phyloP scores from a whole-genome alignment of 208 protist genomes.

The Leptomonas pyrrhocoris region DNA sequence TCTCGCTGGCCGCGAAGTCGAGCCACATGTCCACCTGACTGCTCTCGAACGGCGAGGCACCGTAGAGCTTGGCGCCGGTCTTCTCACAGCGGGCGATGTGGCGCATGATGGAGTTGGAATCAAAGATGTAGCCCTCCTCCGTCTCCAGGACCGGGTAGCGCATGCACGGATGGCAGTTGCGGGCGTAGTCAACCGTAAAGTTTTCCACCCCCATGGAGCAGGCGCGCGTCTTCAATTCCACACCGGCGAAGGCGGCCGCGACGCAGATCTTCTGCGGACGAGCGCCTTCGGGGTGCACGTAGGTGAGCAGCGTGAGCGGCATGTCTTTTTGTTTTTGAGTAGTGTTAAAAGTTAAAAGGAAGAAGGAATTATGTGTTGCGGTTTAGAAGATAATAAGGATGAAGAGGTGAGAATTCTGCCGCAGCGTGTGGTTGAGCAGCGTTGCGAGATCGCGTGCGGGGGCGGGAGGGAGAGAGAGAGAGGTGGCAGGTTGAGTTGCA shows the following conservation, averaged over 20 bases:
- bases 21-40: conserved; percentile 90
- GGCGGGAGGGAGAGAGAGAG: too few relatives aligned
- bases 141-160: conserved; percentile 81
- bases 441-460: too few relatives aligned
- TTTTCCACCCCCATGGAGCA: conserved; percentile 66
- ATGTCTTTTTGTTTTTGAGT: too few relatives aligned
- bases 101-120: conserved; percentile 85
- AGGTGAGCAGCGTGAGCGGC: conserved; percentile 43
- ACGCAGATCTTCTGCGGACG: conserved; percentile 67
- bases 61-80: conserved; percentile 71
- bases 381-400: too few relatives aligned
- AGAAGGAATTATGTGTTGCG: too few relatives aligned
- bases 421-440: neutral
- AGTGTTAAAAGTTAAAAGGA: conserved; percentile 1
- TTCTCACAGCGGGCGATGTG: conserved; percentile 74
- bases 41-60: conserved; percentile 67
- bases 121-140: conserved; percentile 83
- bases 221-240: conserved; percentile 48
- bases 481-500: too few relatives aligned
- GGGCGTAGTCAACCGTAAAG: conserved; percentile 57
- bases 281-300: conserved; percentile 41
- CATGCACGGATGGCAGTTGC: conserved; percentile 70
- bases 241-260: conserved; percentile 65
- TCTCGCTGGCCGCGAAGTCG: conserved; percentile 77
- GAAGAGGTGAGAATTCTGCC: neutral